These are phyloP conservation scores for Podospora tetraspora DNA, from an alignment of 495 filamentous ascomycete species.

Conservation along the genomic window DNA sequence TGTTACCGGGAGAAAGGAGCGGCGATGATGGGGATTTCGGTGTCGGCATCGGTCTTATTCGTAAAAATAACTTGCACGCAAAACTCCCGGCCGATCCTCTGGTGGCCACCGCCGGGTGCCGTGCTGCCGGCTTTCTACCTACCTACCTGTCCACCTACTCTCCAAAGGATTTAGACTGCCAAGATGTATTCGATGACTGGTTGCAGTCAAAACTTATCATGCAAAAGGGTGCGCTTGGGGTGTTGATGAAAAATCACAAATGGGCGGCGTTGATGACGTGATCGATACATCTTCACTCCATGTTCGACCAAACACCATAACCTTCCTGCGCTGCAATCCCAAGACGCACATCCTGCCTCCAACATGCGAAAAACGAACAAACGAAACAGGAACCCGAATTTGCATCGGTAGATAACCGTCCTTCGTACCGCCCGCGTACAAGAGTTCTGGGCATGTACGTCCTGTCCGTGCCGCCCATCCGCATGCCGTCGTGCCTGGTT, in stretches of 20 bases:
- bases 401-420: not conserved
- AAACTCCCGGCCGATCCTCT: not conserved
- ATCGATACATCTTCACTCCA: not conserved
- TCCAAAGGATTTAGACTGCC: not conserved
- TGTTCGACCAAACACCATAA: no score
- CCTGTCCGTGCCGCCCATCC: not conserved
- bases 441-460: not conserved
- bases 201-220: not conserved
- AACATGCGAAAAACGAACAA: no score
- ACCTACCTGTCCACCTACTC: not conserved
- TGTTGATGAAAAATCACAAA: not conserved
- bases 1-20: not conserved
- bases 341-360: no score
- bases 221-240: not conserved
- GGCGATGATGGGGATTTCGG: not conserved
- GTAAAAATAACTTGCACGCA: not conserved
- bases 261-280: not conserved
- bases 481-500: not conserved
- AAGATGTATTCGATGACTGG: not conserved
- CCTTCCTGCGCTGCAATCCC: no score
- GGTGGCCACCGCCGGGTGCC: no score
- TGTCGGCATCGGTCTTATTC: not conserved
- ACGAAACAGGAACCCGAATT: not conserved
- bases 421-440: not conserved
- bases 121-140: not conserved